Percentiles rank a stretch among this genome's conserved stretches.
Conservation (phyloP, 2,329 filamentous ascomycete genomes). For the Calonectria henricotiae region DNA sequence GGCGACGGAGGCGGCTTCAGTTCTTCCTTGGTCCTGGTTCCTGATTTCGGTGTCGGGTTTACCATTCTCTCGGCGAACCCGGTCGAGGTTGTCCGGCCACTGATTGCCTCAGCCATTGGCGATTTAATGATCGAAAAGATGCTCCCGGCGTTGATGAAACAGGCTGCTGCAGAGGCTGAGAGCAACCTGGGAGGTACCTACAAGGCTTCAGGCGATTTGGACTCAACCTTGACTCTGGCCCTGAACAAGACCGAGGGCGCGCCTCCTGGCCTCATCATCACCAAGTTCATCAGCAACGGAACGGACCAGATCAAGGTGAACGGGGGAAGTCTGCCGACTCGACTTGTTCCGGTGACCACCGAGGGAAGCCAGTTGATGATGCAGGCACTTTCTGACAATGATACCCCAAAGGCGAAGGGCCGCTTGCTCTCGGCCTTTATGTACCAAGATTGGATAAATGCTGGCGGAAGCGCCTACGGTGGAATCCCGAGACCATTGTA, state of each 20-base stretch:
- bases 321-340: neutral
- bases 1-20: conserved; percentile 41
- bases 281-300: conserved; percentile 34
- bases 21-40: conserved; percentile 35
- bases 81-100: neutral
- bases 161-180: conserved; percentile 15
- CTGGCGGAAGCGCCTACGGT: neutral
- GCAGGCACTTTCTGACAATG: neutral
- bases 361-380: conserved; percentile 15
- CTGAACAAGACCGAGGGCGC: conserved; percentile 37
- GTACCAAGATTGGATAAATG: conserved; percentile 5
- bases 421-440: conserved; percentile 6
- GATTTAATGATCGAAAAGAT: neutral
- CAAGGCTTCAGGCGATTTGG: conserved; percentile 11
- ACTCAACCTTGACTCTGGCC: conserved; percentile 37
- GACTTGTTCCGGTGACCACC: neutral
- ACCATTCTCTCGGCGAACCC: neutral
- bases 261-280: conserved; percentile 30
- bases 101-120: neutral
- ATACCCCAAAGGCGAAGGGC: neutral
- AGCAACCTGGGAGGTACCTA: conserved; percentile 20
- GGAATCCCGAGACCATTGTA: neutral
- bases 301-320: conserved; percentile 24
- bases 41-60: conserved; percentile 43
- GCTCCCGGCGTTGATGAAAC: conserved; percentile 18